Evolutionary conservation across 1,284 basidiomycete genomes (phyloP), one percentile per base, ranked within the genome.

Genomic region (Ustilago nuda): DNA sequence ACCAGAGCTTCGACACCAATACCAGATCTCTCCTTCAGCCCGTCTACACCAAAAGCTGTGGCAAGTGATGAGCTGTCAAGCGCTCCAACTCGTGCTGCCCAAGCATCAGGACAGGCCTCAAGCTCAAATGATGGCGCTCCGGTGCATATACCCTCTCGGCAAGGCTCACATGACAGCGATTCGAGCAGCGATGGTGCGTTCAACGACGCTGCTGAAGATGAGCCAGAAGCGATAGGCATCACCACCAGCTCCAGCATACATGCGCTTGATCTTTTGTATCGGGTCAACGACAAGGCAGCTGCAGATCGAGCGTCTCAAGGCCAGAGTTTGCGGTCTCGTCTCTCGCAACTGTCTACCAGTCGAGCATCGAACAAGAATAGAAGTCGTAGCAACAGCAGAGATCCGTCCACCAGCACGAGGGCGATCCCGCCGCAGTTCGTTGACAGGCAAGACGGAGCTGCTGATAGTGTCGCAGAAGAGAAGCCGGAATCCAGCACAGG

Each of bases 181-280:
- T 46, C 35, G 4, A 35, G 46, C 36, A 56, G 55, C 41, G 57
- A 67, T 1, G 71, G 65, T 5, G 58, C 71, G 23, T 68, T 73
- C 61, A 58, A 68, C 15, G 64, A 64, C 19, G 61, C 65, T 27
- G 33, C 57, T 3, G 37, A 73, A 15, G 71, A 65, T 27, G 71
- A 70, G 41, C 63, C 67, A 1, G 70, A 72, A 53, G 64, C 65
- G 0, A 57, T 72, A n/a, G 70, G 70, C 30, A 60, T 67, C 4
- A 72, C 57, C 1, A 54, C 56, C 2, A 65, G 66, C 51, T 66
- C 64, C 9, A 76, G 64, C 54, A 59, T 70, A 23, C 73, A 76
- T 50, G 73, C 73, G 23, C 73, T 76, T 13, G 68, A 76, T 27
- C 41, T 76, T 30, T 65, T 76, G 5, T 65, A 76, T 35, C 61